phyloP scores from a whole-genome alignment of 148 eudicot species.

The Amaranthus hypochondriacus region DNA sequence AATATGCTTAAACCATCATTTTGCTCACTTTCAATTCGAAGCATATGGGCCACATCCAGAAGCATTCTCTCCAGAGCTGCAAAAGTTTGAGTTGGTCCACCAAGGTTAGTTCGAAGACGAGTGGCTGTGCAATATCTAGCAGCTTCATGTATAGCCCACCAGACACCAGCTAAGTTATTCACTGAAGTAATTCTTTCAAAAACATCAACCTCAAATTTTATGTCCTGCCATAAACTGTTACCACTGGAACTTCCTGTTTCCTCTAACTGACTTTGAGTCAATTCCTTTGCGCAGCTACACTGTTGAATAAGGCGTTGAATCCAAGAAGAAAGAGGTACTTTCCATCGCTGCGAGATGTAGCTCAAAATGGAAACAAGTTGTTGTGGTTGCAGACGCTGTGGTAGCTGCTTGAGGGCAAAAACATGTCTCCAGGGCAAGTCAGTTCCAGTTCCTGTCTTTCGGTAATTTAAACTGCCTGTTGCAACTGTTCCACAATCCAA shows the following conservation, averaged over 20 bases:
- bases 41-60: constrained; percentile 77
- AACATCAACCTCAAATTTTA: constrained; percentile 51
- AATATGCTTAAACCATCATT: constrained; percentile 69
- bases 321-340: constrained; percentile 96
- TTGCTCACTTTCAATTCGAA: constrained; percentile 75
- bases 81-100: constrained; percentile 99
- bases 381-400: constrained; percentile 79
- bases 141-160: constrained; percentile 99
- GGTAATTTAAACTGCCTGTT: constrained; percentile 27
- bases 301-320: constrained; percentile 74
- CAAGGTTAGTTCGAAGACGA: constrained; percentile 95
- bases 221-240: constrained; percentile 51
- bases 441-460: constrained; percentile 33
- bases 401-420: constrained; percentile 85
- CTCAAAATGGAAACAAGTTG: constrained; percentile 91
- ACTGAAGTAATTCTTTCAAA: constrained; percentile 61
- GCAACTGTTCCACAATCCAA: constrained; percentile 38
- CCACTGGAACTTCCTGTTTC: constrained; percentile 40
- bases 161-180: constrained; percentile 80
- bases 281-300: constrained; percentile 51
- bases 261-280: constrained; percentile 41
- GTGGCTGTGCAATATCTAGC: constrained; percentile 89
- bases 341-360: constrained; percentile 96
- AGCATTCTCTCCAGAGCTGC: constrained; percentile 99
- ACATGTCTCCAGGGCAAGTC: constrained; percentile 75